Percentiles rank a stretch among this genome's conserved stretches.
phyloP scores from a whole-genome alignment of 1,284 basidiomycete genomes.

The Ceratobasidium sp. region DNA sequence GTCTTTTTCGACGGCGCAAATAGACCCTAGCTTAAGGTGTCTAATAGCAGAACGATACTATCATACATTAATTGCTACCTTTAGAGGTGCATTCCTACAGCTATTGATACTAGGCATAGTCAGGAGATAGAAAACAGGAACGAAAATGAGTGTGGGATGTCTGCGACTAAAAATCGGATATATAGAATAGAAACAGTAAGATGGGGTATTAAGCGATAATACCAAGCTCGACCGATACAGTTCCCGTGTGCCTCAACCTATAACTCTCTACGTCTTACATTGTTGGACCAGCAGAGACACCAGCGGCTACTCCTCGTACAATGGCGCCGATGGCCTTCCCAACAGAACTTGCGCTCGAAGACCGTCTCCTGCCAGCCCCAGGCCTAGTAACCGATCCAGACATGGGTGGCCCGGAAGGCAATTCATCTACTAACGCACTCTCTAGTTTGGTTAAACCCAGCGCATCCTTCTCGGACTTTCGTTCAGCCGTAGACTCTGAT shows the following conservation, averaged over 20 bases:
- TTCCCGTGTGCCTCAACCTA: not conserved
- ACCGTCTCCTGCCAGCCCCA: constrained; percentile 15
- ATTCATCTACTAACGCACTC: constrained; percentile 19
- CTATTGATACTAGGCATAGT: constrained; percentile 17
- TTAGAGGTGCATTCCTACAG: not conserved
- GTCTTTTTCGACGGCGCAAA: no score
- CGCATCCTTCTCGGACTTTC: not conserved
- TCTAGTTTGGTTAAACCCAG: constrained; percentile 4
- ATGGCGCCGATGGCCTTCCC: constrained; percentile 36
- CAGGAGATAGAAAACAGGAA: not conserved
- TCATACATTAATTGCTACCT: constrained; percentile 26
- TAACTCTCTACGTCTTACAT: not conserved
- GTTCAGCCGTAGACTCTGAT: not conserved
- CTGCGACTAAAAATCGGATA: constrained; percentile 12
- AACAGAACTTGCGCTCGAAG: constrained; percentile 29
- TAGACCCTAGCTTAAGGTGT: no score
- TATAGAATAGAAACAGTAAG: constrained; percentile 7
- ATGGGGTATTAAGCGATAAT: constrained; percentile 25
- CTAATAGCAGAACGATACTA: constrained; percentile 8
- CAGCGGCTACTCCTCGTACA: constrained; percentile 39
- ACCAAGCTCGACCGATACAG: not conserved
- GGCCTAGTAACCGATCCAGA: constrained; percentile 16
- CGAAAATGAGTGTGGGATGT: constrained; percentile 20
- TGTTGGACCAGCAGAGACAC: constrained; percentile 2
- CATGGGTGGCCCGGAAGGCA: constrained; percentile 21